Conservation (phyloP, 805 yeast species). For the Ogataea nakhonphanomensis region DNA sequence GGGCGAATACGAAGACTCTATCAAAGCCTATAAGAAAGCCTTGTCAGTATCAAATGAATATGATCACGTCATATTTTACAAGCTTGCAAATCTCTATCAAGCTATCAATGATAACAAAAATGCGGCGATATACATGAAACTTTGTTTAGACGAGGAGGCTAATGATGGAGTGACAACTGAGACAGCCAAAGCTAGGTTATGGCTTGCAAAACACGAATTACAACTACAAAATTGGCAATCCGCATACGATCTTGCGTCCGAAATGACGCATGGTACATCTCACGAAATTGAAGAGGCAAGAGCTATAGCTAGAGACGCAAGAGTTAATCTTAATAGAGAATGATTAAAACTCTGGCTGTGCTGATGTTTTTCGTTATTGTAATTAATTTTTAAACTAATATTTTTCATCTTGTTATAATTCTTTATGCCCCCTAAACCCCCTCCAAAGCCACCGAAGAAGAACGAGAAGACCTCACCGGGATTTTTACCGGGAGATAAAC, state of each 20-base stretch:
- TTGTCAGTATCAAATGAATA: constrained; percentile 46
- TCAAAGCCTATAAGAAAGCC: constrained; percentile 80
- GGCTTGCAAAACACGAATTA: constrained; percentile 77
- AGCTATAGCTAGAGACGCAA: constrained; percentile 73
- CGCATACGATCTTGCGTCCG: constrained; percentile 73
- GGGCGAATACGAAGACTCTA: constrained; percentile 65
- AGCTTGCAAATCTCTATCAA: constrained; percentile 67
- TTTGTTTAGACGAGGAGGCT: constrained; percentile 61
- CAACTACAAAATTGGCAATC: constrained; percentile 53
- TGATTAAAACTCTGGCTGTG: background rate
- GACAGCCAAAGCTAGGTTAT: constrained; percentile 73
- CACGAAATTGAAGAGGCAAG: constrained; percentile 89
- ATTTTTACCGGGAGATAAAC: background rate
- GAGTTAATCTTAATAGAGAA: constrained; percentile 44
- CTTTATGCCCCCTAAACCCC: constrained; percentile 17
- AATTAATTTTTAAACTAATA: constrained; percentile 3
- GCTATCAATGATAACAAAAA: constrained; percentile 47
- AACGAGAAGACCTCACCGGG: background rate
- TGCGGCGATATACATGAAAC: constrained; percentile 60
- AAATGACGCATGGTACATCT: constrained; percentile 68
- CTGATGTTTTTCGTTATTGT: constrained; percentile 1
- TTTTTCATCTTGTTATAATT: constrained; percentile 1
- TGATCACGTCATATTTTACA: constrained; percentile 56
- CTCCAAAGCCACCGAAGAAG: constrained; percentile 7
- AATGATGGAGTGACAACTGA: constrained; percentile 70